Evolutionary conservation across 805 yeast species (phyloP), one percentile per base, ranked within the genome.

Genomic region (Candida yuanshanica): DNA sequence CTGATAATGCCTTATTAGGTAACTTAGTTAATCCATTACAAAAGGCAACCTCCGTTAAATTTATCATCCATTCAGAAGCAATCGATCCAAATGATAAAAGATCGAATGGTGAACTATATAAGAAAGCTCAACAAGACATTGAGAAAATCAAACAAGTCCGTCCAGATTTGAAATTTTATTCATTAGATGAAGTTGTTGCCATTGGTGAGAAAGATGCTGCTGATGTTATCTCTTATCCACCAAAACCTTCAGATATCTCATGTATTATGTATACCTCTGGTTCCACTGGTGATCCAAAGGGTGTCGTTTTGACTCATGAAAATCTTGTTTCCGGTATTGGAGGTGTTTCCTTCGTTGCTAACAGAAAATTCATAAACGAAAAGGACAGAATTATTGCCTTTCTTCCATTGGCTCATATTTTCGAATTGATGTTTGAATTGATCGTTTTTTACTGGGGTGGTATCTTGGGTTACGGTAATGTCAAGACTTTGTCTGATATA

Each of bases 351-450:
- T 68, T 78, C 34, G 74, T 76, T 53, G 80, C 88, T 39, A 71
- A 72, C 35, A 68, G 77, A 42, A 64, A 65, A 17, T 39, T 65
- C 34, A 75, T 88, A 39, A 65, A 56, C 43, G 65, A 66, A 18
- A 63, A 63, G 26, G 98, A 93, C 65, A 74, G 88, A 51, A 68
- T 91, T 48, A 79, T 93, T 63, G 83, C 90, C 14, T 90, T 91
- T 63, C 75, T 93, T 60, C 99, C 99, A 11, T 75, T 93, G 57
- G 99, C 99, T 8, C 99, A 93, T 60, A 93, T 93, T 53, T 86
- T 93, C 53, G 99, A 93, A 69, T 72, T 88, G 64, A 87, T 79
- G 4, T 89, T 93, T 50, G 99, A 93, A 69, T 69, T 89, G 56
- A 63, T 77, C 23, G 58, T 76, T 27, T 77, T 93, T 52, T 80